Base-by-base conservation (phyloP, 306 rosid species). In the Trichosanthes truncata region DNA sequence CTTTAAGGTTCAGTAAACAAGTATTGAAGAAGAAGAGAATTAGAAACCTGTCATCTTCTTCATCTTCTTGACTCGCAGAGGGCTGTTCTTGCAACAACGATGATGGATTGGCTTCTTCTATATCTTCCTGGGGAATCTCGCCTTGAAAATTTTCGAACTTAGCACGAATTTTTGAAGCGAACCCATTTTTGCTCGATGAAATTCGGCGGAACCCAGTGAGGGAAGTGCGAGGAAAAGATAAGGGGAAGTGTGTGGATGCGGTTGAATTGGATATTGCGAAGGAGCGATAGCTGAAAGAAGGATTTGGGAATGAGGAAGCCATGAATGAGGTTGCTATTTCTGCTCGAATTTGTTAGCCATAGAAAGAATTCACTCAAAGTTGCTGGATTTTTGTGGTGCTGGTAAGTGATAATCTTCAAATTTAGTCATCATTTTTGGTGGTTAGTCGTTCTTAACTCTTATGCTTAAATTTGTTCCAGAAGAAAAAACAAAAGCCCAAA, bases 101-200 rank as follows among this genome's bases (percentile, higher is more conserved):
- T 46, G 88, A 36, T 43, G 83, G 57, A 79, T 51, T 67, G 13
- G 88, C 3, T 18, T 87, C 89, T 78, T 77, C 69, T 36, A 60
- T 40, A 43, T 46, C 69, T 35, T 87, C 85, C 65, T 76, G 87
- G 43, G 85, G 48, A 84, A 81, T 55, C 36, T 86, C 88, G 9
- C 87, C 87, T 79, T 89, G 89, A 89, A 93, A 92, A 74, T 92
- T 93, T 12, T 95, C 96, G 85, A 95, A 92, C 91, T 92, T 95
- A 69, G 97, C 97, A 63, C 49, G 48, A 25, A 88, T 79, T 87
- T 85, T 95, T 61, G 87, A 82, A 76, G 51, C 23, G 52, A 79
- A 78, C 76, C 61, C 76, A 6, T 87, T 43, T 31, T 76, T 43
- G 76, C 21, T 80, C 52, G 86, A 68, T 74, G 87, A 81, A 76